phyloP scores from a whole-genome alignment of 371 early-diverging fungal genomes.

The Parasitella parasitica region DNA sequence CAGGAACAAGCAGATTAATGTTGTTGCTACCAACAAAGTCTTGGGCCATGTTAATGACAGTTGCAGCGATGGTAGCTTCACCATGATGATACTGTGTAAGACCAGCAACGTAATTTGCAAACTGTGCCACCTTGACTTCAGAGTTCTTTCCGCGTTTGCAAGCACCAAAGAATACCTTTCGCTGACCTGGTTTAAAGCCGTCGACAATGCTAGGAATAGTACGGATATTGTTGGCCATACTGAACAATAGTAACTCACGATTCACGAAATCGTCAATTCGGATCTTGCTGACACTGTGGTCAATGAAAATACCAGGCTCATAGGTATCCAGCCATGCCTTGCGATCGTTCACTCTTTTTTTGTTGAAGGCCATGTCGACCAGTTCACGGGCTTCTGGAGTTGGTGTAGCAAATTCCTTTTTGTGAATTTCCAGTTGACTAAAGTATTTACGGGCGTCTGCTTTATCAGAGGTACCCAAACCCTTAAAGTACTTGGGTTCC shows the following conservation, averaged over 20 bases:
- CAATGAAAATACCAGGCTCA: conserved; percentile 94
- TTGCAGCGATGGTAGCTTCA: conserved; percentile 86
- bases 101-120: conserved; percentile 95
- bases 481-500: conserved; percentile 98
- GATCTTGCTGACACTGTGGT: conserved; percentile 80
- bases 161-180: conserved; percentile 96
- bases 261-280: conserved; percentile 96
- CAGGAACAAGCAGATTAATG: conserved; percentile 89
- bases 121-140: conserved; percentile 96
- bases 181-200: conserved; percentile 99
- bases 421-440: conserved; percentile 75
- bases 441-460: conserved; percentile 98
- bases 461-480: conserved; percentile 95
- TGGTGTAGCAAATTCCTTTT: conserved; percentile 81
- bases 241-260: conserved; percentile 97
- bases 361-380: conserved; percentile 99
- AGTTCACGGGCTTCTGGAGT: conserved; percentile 73
- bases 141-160: conserved; percentile 84
- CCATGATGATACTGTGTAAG: conserved; percentile 99
- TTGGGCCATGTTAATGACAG: conserved; percentile 98
- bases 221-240: conserved; percentile 97
- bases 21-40: conserved; percentile 99
- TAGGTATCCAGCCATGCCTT: conserved; percentile 96
- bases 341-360: conserved; percentile 95
- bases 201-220: conserved; percentile 99